Evolutionary conservation across 805 yeast genomes (phyloP), one percentile per base, ranked within the genome.

Genomic region (Nakazawaea laoshanensis): DNA sequence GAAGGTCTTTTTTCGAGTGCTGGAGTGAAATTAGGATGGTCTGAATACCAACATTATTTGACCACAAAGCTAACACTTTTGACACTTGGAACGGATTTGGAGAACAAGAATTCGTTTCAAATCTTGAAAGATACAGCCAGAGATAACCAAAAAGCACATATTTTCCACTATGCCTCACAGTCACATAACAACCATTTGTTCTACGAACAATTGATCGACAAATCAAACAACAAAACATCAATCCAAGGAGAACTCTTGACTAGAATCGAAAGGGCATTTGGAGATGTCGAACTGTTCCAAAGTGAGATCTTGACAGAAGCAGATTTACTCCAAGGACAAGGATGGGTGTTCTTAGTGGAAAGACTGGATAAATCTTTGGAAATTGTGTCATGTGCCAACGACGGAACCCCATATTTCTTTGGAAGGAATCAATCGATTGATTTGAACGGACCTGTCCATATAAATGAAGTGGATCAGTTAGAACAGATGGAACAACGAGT

Each of bases 181-280:
- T 77, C 87, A 3, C 89, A 83, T 61, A 88, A 87, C 59, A 92
- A 92, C 61, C 98, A 89, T 58, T 67, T 92, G 32, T 86, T 82
- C 47, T 77, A 87, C 49, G 74, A 80, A 53, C 82, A 81, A 48
- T 59, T 78, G 33, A 50, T 39, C 29, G 49, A 45, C 18, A 27
- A 27, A 24, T 17, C 39, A 27, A 30, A 17, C 19, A 29, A 19
- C 29, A 22, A 32, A 13, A 22, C 37, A 10, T 35, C 16, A 28
- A 33, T 37, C 12, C 34, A 41, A 7, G 21, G 19, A 4, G 32
- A 47, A 4, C 50, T 68, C 27, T 40, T 44, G 14, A 44, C 44
- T 3, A 49, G 57, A 21, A 60, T 74, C 21, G 47, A 57, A 7
- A 47, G 52, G 5, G 53, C 44, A 5, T 67, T 57, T 43, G 67